Evolutionary conservation across 2,329 filamentous ascomycete genomes (phyloP).

Genomic region (Chaetomiaceae sp.): DNA sequence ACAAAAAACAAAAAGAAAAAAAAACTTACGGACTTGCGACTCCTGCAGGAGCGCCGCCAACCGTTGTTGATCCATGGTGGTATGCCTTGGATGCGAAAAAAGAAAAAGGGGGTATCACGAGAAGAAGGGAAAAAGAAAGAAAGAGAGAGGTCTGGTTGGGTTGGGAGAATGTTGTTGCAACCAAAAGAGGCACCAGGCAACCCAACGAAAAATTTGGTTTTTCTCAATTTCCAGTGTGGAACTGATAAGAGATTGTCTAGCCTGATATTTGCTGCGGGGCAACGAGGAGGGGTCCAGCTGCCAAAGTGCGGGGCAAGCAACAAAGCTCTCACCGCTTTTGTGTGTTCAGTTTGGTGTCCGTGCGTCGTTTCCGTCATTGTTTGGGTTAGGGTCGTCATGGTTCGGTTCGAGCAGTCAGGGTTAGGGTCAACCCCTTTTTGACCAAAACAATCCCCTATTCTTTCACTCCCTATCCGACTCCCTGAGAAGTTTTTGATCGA

Average conservation of each 20-base stretch:
- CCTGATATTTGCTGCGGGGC: constrained; percentile 14
- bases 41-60: constrained; percentile 27
- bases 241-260: constrained; percentile 17
- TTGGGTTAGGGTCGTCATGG: neutral
- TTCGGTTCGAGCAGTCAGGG: no score
- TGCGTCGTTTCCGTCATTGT: no score
- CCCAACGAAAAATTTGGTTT: constrained; percentile 2
- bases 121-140: constrained; percentile 12
- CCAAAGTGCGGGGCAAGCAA: constrained; percentile 4
- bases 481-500: no score
- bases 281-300: constrained; percentile 2
- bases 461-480: no score
- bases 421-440: no score
- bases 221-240: constrained; percentile 20
- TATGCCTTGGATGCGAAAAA: constrained; percentile 13
- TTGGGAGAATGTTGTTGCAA: neutral
- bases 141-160: constrained; percentile 3
- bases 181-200: neutral
- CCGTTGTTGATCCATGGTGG: constrained; percentile 25
- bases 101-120: constrained; percentile 21
- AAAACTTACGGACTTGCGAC: constrained; percentile 26
- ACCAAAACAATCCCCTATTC: no score
- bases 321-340: constrained; percentile 1
- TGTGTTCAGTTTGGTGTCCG: no score
- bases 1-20: neutral